A percentile compares a stretch with the other conserved stretches of the same genome.
phyloP scores from a whole-genome alignment of 768 basidiomycete genomes.

The Boletus sp. region DNA sequence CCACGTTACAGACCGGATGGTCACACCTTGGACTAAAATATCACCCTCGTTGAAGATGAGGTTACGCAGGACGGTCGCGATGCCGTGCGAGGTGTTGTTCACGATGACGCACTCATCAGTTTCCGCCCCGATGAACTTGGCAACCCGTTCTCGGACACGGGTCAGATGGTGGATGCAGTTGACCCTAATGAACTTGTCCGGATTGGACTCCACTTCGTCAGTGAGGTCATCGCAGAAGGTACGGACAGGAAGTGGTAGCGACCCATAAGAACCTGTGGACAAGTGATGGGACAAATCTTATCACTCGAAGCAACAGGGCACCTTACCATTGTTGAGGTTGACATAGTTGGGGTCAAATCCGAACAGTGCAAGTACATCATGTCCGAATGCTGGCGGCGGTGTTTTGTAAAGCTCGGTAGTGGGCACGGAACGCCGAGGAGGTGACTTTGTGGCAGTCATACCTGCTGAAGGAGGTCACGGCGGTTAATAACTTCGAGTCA shows the following conservation, averaged over 20 bases:
- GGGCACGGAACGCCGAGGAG: neutral
- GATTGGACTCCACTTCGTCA: slow-evolving; percentile 46
- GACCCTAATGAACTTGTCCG: slow-evolving; percentile 52
- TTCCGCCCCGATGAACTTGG: slow-evolving; percentile 47
- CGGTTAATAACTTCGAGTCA: too few species aligned
- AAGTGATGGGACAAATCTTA: neutral
- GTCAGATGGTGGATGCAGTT: slow-evolving; percentile 34
- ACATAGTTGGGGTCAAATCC: slow-evolving; percentile 55
- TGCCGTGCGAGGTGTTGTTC: slow-evolving; percentile 29
- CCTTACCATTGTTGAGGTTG: slow-evolving; percentile 63
- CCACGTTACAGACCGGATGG: neutral
- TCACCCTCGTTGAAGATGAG: slow-evolving; percentile 54
- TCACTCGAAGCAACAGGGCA: neutral
- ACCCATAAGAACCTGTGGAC: slow-evolving; percentile 56
- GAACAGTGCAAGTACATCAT: slow-evolving; percentile 50
- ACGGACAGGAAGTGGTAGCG: slow-evolving; percentile 50
- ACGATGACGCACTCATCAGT: slow-evolving; percentile 56
- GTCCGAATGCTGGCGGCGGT: slow-evolving; percentile 51
- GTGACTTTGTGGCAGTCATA: slow-evolving; percentile 7
- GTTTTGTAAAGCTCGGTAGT: slow-evolving; percentile 19
- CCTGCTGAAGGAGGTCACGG: neutral
- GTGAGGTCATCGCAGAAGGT: slow-evolving; percentile 42
- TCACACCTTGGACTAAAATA: slow-evolving; percentile 48
- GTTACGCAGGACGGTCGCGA: slow-evolving; percentile 67
- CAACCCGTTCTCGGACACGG: slow-evolving; percentile 43